Evolutionary conservation across 2,329 filamentous ascomycete genomes (phyloP), one percentile per base, ranked within the genome.

Genomic region (Aaosphaeria pasadenensis): DNA sequence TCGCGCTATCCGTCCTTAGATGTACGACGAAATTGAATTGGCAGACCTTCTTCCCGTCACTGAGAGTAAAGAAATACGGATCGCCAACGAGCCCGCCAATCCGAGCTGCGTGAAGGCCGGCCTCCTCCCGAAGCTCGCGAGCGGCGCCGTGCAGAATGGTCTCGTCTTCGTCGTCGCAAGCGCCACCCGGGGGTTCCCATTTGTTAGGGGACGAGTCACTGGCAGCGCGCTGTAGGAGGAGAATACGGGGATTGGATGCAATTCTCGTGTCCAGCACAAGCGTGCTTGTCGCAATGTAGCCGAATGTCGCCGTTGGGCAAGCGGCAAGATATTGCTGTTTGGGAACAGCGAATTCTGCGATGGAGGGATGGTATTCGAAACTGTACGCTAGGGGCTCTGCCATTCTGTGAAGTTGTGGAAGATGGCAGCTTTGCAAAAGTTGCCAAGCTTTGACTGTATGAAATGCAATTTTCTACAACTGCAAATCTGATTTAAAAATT

Each of bases 101-200:
- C 7, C 59, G 60, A 17, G 61, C 72, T 2, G 77, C 73, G 38
- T 64, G 64, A 17, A 81, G 60, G 0, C 77, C 78, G 0, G 74
- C 74, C 55, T 82, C 79, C 57, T 82, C 79, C 39, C 71, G 69
- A 7, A 80, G 62, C 53, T 81, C 78, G 5, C 78, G 71, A 7
- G 69, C 77, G 2, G 75, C 73, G 1, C 72, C 73, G 43, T 77
- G 73, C 1, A 81, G 59, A 32, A 82, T 65, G 0, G 73, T 78
- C 11, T 65, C 57, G 48, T 82, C 78, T 0, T 60, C 62, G 7
- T 64, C 56, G 33, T 81, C 78, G 31, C 69, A 67, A 7, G 71
- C 72, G 3, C 79, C 79, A 5, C 79, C 78, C 4, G 79, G 77
- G 1, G 76, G 67, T 53, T 82, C 79, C 67, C 68, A 71, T 28